These are phyloP conservation scores for Plasmopara muralis DNA, from an alignment of 352 stramenopile genomes.

Conservation along the genomic window DNA sequence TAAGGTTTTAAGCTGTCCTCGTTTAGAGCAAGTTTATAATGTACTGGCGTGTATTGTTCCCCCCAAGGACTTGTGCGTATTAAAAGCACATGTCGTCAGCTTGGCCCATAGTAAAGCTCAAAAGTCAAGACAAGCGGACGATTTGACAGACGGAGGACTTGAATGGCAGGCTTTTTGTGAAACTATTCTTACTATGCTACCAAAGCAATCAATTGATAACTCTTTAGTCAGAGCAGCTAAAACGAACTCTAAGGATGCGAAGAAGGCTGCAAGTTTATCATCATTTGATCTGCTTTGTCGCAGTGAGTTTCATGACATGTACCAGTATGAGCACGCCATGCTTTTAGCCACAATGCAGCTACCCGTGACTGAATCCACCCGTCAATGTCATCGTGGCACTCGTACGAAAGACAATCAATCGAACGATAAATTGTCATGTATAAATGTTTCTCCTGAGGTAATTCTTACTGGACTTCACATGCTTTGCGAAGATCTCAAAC, in stretches of 20 bases:
- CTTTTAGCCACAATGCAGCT: conserved; percentile 33
- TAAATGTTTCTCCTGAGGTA: conserved; percentile 11
- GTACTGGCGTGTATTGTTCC: conserved; percentile 29
- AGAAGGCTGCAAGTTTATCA: conserved; percentile 6
- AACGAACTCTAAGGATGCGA: not conserved
- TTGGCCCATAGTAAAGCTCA: conserved; percentile 15
- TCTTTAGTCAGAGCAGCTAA: not conserved
- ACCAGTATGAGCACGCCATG: conserved; percentile 37
- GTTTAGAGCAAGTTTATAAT: conserved; percentile 29
- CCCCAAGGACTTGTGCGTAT: conserved; percentile 5
- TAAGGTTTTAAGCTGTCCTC: conserved; percentile 21
- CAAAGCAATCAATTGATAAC: not conserved
- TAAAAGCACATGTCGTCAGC: conserved; percentile 21
- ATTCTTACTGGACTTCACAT: conserved; percentile 61
- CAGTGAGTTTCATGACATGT: conserved; percentile 38
- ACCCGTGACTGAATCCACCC: conserved; percentile 5
- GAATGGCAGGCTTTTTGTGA: conserved; percentile 31
- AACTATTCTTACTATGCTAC: conserved; percentile 11
- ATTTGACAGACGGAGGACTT: conserved; percentile 5
- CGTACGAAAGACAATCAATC: not conserved
- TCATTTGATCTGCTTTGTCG: conserved; percentile 39
- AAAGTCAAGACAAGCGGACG: conserved; percentile 1
- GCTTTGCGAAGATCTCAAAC: conserved; percentile 60
- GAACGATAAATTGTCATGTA: not conserved
- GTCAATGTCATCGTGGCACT: not conserved